Evolutionary conservation across 1,284 basidiomycete genomes (phyloP), one percentile per base, ranked within the genome.

Genomic region (Rugosomyces carneus): DNA sequence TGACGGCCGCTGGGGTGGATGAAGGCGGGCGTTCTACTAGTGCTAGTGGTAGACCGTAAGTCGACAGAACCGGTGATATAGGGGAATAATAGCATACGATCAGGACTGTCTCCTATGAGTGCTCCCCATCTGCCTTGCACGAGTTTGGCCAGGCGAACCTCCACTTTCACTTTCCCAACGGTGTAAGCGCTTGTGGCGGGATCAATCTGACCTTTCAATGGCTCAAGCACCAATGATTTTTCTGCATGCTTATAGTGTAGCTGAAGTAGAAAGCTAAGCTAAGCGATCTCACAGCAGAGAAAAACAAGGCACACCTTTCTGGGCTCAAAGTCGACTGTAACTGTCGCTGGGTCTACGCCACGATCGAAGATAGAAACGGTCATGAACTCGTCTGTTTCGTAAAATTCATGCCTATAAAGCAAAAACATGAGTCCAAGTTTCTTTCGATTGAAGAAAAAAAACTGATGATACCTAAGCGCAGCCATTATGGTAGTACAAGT

Each of bases 161-260:
- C 92, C 41, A 94, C 76, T 64, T 96, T 96, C 53, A 91, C 81
- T 55, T 84, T 85, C 9, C 89, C 78, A 11, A 93, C 81, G 2
- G 80, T 78, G 63, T 71, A 86, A 18, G 73, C 72, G 56, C 80
- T 80, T 49, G 72, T 69, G 16, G 72, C 69, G 0, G 84, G 69
- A 57, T 85, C 76, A 55, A 96, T 89, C 61, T 83, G 80, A 39
- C 87, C 88, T 55, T 84, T 86, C 9, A 96, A 72, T 9, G 92
- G 93, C 47, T 85, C 76, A 18, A 93, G 69, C 6, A 71, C 65
- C 37, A 84, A 72, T 21, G 59, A 62, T 56, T 81, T 84, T 38
- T 85, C 80, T 48, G 78, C 82, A 53, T 88, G 68, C 47, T 68
- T 65, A 57, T 83, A 91, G 23, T 66, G 62, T 34, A 82, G 60